Evolutionary conservation across 2,329 filamentous ascomycete genomes (phyloP).

Genomic region (Calonectria leucothoes): DNA sequence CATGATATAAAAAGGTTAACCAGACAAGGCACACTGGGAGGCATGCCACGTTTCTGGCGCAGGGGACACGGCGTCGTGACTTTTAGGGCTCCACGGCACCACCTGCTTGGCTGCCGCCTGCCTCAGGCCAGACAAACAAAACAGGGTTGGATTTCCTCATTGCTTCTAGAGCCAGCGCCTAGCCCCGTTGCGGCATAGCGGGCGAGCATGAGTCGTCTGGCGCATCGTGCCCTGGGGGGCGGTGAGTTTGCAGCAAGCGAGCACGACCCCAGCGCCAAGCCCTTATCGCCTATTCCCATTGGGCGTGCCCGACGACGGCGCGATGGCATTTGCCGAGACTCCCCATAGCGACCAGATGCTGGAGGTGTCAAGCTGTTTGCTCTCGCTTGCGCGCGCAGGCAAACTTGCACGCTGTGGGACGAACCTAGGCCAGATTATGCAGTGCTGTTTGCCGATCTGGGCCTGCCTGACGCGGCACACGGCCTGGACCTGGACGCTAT

Average conservation of each 20-base stretch:
- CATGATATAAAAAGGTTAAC: neutral
- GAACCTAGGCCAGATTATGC: constrained; percentile 7
- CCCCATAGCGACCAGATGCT: neutral
- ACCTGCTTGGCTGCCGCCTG: no score
- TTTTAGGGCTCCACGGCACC: neutral
- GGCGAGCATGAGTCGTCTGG: neutral
- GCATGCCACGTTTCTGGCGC: neutral
- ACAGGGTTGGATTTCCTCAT: neutral
- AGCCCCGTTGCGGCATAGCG: neutral
- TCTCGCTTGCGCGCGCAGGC: neutral
- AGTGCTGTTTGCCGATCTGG: constrained; percentile 4
- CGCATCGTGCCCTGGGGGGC: neutral
- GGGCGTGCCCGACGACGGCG: neutral
- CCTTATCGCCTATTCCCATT: neutral
- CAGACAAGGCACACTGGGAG: neutral
- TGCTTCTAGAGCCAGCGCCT: neutral
- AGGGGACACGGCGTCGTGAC: no score
- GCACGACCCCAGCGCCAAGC: no score
- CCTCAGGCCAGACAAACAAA: neutral
- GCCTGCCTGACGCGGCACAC: neutral
- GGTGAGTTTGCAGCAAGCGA: neutral
- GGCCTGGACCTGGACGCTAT: neutral
- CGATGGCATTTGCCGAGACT: neutral
- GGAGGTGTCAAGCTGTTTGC: neutral
- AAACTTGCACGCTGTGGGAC: neutral